phyloP scores from a whole-genome alignment of 805 yeast genomes.

The Metschnikowia lochheadii region DNA sequence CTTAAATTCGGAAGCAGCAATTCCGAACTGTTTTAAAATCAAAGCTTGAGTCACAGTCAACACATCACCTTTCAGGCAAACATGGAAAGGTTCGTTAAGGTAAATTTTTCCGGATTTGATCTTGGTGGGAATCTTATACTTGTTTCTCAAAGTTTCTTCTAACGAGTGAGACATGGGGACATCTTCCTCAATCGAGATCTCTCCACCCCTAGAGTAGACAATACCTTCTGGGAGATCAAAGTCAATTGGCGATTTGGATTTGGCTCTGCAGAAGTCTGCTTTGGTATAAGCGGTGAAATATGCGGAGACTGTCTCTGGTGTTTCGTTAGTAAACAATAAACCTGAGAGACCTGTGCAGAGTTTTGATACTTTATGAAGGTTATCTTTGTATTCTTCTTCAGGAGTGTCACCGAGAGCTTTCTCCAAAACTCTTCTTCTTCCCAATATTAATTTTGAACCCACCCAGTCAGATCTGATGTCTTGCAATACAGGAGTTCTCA shows the following conservation, averaged over 20 bases:
- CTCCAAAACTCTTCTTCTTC: slow-evolving; percentile 88
- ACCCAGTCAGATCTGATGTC: slow-evolving; percentile 90
- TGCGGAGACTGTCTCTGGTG: slow-evolving; percentile 82
- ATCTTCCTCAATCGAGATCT: slow-evolving; percentile 83
- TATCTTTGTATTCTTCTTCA: slow-evolving; percentile 87
- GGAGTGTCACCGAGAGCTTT: slow-evolving; percentile 87
- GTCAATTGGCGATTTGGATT: slow-evolving; percentile 74
- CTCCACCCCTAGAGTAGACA: slow-evolving; percentile 94
- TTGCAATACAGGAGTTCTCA: slow-evolving; percentile 93
- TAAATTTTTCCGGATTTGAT: slow-evolving; percentile 85
- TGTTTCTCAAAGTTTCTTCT: slow-evolving; percentile 88
- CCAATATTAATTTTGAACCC: slow-evolving; percentile 85
- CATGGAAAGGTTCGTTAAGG: slow-evolving; percentile 70
- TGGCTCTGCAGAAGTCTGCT: slow-evolving; percentile 87
- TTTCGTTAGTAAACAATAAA: slow-evolving; percentile 82
- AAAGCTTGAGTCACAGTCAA: slow-evolving; percentile 89
- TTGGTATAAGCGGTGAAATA: slow-evolving; percentile 76
- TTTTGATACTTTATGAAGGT: slow-evolving; percentile 65
- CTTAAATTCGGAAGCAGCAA: slow-evolving; percentile 88
- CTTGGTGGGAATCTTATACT: slow-evolving; percentile 85
- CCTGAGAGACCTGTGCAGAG: slow-evolving; percentile 78
- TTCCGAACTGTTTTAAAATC: slow-evolving; percentile 89
- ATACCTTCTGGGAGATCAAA: slow-evolving; percentile 88
- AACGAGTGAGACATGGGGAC: slow-evolving; percentile 95
- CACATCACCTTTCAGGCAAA: slow-evolving; percentile 73